A percentile compares a stretch with the other conserved stretches of the same genome.
These are phyloP conservation scores for Hermanozyma aechmeae DNA, from an alignment of 805 yeast genomes.

Conservation along the genomic window DNA sequence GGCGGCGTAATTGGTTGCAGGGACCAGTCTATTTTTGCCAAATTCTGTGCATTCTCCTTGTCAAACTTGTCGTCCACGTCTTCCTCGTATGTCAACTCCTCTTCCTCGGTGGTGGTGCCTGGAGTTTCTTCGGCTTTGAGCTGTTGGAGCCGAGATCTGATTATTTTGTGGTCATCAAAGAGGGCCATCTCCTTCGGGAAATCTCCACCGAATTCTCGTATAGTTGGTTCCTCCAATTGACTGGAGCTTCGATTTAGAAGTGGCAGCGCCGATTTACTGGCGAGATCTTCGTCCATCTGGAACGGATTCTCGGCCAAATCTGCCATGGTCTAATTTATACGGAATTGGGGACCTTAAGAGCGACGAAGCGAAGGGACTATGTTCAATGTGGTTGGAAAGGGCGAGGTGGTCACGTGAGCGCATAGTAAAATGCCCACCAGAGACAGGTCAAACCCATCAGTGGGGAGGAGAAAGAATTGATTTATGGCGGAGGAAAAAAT, in stretches of 20 bases:
- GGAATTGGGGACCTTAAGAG: too few species aligned
- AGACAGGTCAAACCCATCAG: too few species aligned
- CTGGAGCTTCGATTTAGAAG: neutral
- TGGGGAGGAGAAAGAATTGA: too few species aligned
- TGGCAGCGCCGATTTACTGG: slow-evolving; percentile 1
- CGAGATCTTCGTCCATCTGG: slow-evolving; percentile 36
- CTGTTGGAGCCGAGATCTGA: slow-evolving; percentile 18
- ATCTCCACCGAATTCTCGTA: slow-evolving; percentile 1
- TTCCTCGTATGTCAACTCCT: slow-evolving; percentile 23
- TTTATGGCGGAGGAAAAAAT: too few species aligned
- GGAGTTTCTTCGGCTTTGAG: slow-evolving; percentile 17
- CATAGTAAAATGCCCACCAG: too few species aligned
- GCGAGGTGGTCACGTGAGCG: too few species aligned
- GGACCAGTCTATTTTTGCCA: too few species aligned
- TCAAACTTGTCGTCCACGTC: slow-evolving; percentile 34
- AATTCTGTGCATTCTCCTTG: slow-evolving; percentile 14
- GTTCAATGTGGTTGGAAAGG: too few species aligned
- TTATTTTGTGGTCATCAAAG: slow-evolving; percentile 11
- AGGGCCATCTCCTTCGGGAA: slow-evolving; percentile 1
- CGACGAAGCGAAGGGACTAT: too few species aligned
- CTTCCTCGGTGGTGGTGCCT: slow-evolving; percentile 21
- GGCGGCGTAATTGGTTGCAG: slow-evolving; percentile 55
- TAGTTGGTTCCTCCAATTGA: neutral
- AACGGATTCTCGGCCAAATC: slow-evolving; percentile 30
- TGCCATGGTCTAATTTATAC: slow-evolving; percentile 11